Conservation (phyloP, 371 early-diverging fungal genomes). For the Pancytospora philotis region DNA sequence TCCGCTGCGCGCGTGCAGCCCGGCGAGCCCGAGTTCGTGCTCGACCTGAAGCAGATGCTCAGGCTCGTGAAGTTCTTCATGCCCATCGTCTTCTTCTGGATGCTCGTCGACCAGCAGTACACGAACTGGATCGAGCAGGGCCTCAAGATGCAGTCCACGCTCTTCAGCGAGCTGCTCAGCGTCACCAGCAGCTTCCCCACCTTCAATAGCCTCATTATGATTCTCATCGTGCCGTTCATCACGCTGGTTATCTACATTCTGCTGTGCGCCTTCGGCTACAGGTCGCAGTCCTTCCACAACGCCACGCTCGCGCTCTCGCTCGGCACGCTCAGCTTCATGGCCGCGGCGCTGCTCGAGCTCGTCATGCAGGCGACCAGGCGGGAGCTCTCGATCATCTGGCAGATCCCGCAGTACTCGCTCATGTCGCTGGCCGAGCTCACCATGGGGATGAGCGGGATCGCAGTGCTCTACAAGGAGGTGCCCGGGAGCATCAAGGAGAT, state of each 20-base stretch:
- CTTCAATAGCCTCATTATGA: constrained; percentile 61
- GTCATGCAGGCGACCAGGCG: constrained; percentile 49
- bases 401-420: constrained; percentile 64
- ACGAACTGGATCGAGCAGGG: constrained; percentile 60
- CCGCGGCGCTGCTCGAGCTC: constrained; percentile 56
- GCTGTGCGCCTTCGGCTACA: constrained; percentile 34
- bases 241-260: constrained; percentile 61
- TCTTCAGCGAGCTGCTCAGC: constrained; percentile 19
- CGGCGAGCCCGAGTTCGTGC: too few relatives aligned
- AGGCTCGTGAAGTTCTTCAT: constrained; percentile 1
- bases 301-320: constrained; percentile 50
- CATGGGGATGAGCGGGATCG: constrained; percentile 63
- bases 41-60: background rate
- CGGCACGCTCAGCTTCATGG: constrained; percentile 43
- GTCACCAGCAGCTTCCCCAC: constrained; percentile 57
- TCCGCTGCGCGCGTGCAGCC: too few relatives aligned
- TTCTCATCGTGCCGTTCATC: constrained; percentile 63
- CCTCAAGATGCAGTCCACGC: constrained; percentile 43
- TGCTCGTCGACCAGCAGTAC: constrained; percentile 60
- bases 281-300: constrained; percentile 61
- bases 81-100: constrained; percentile 58
- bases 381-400: constrained; percentile 57
- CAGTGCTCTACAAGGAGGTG: constrained; percentile 62
- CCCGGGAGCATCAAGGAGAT: constrained; percentile 47
- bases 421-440: constrained; percentile 64